Evolutionary conservation across 768 basidiomycete genomes (phyloP).

Genomic region (Filobasidium floriforme): DNA sequence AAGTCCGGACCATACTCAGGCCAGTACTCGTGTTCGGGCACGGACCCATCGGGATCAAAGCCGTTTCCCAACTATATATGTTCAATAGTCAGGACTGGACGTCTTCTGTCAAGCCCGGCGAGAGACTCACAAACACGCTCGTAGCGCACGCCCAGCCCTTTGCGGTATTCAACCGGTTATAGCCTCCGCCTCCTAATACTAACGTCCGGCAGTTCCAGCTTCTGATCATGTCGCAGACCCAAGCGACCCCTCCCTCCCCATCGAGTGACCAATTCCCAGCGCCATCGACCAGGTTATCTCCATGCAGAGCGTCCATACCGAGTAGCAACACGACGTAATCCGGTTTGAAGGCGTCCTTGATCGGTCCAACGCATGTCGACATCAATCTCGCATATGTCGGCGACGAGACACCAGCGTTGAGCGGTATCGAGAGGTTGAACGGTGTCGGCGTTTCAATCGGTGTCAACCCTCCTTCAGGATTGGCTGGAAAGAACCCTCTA

Average conservation of each 20-base stretch:
- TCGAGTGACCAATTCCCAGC: conserved; percentile 58
- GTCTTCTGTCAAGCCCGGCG: not conserved
- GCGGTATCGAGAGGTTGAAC: conserved; percentile 67
- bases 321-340: conserved; percentile 78
- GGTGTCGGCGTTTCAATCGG: conserved; percentile 53
- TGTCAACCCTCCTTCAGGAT: conserved; percentile 33
- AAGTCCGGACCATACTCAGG: conserved; percentile 72
- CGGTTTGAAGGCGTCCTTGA: conserved; percentile 60
- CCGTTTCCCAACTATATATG: not conserved
- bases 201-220: conserved; percentile 32
- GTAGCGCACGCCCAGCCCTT: conserved; percentile 81
- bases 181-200: conserved; percentile 58
- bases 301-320: conserved; percentile 77
- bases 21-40: conserved; percentile 70
- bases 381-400: conserved; percentile 60
- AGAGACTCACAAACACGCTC: conserved; percentile 58
- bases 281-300: conserved; percentile 67
- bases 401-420: conserved; percentile 62
- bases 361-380: conserved; percentile 54
- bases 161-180: conserved; percentile 72
- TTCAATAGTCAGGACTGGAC: conserved; percentile 4
- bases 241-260: conserved; percentile 58
- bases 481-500: conserved; percentile 71
- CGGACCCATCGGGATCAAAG: conserved; percentile 54
- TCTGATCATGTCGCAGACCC: conserved; percentile 45